These are phyloP conservation scores for Ogataea degrootiae DNA, from an alignment of 805 yeast genomes.

Conservation along the genomic window DNA sequence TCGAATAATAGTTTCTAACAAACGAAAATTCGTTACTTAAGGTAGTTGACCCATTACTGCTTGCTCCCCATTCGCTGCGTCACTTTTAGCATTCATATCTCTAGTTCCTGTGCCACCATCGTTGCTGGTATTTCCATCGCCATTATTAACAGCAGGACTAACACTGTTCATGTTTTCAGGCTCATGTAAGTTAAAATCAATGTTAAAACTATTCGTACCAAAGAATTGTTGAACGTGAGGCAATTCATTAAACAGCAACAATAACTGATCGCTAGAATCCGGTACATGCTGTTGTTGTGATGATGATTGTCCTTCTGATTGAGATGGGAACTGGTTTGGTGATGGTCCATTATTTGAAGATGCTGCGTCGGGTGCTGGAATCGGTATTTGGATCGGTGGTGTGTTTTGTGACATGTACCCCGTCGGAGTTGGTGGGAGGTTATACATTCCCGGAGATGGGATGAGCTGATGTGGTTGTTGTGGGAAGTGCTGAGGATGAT, in stretches of 20 bases:
- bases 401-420: background rate
- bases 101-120: background rate
- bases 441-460: background rate
- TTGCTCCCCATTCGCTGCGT: background rate
- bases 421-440: background rate
- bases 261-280: slow-evolving; percentile 11
- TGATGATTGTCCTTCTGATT: background rate
- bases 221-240: slow-evolving; percentile 17
- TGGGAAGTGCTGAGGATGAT: background rate
- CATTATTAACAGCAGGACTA: background rate
- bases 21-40: background rate
- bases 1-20: background rate
- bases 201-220: slow-evolving; percentile 2
- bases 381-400: background rate
- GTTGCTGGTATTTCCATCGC: background rate
- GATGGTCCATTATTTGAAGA: background rate
- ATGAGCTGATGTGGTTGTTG: background rate
- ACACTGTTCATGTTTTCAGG: background rate
- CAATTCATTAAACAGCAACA: slow-evolving; percentile 14
- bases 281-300: background rate
- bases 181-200: slow-evolving; percentile 3
- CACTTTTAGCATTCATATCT: no score
- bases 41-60: background rate
- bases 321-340: background rate
- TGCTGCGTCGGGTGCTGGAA: background rate